Conservation (phyloP, 1,284 basidiomycete species). For the Schizophyllum amplum region DNA sequence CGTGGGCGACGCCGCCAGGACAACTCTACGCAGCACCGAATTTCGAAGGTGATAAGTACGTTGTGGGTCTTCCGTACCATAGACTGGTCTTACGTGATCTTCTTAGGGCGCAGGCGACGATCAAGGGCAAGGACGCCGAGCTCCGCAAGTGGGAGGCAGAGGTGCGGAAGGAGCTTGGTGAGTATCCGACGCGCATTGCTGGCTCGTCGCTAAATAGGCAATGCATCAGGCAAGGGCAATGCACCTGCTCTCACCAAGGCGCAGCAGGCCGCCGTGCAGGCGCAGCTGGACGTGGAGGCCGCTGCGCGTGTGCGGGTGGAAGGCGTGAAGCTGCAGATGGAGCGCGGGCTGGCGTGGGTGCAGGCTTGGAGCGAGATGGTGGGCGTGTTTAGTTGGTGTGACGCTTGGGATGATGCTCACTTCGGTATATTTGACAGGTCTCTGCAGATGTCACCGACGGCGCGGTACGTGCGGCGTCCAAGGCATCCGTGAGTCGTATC, state of each 20-base stretch:
- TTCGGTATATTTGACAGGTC: no score
- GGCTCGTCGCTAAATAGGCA: no score
- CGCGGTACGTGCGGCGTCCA: neutral
- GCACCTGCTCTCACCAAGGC: slow-evolving; percentile 66
- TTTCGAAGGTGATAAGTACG: neutral
- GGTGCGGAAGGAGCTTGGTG: slow-evolving; percentile 72
- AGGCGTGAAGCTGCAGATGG: slow-evolving; percentile 43
- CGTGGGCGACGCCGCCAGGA: slow-evolving; percentile 82
- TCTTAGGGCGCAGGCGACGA: slow-evolving; percentile 26
- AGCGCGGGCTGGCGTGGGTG: slow-evolving; percentile 49
- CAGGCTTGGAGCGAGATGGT: slow-evolving; percentile 30
- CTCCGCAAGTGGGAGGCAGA: slow-evolving; percentile 93
- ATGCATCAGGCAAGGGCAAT: slow-evolving; percentile 20
- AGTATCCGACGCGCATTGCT: slow-evolving; percentile 52
- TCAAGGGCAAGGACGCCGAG: slow-evolving; percentile 80
- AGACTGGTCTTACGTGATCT: neutral
- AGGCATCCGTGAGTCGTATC: neutral
- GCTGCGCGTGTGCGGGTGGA: slow-evolving; percentile 55
- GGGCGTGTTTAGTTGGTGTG: no score
- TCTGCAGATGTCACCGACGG: slow-evolving; percentile 44
- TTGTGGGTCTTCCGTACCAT: neutral
- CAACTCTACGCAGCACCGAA: slow-evolving; percentile 43
- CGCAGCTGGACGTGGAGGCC: slow-evolving; percentile 75
- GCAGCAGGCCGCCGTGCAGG: slow-evolving; percentile 71
- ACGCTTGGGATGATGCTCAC: no score